phyloP scores from a whole-genome alignment of 805 yeast species.

The Barnettozyma sucrosica region DNA sequence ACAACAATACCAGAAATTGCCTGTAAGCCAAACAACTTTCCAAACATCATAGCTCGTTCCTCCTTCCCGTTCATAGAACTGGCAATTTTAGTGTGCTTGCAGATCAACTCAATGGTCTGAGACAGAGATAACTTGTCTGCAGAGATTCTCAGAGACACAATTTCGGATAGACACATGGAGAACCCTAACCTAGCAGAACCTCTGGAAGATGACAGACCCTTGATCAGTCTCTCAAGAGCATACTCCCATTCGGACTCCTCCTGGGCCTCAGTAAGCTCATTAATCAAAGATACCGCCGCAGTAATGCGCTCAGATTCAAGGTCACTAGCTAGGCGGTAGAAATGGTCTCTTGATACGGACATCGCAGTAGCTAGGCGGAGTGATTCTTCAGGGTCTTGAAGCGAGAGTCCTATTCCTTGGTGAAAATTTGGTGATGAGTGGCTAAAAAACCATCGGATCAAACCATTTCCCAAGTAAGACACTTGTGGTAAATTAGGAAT shows the following conservation, averaged over 20 bases:
- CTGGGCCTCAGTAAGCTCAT: conserved; percentile 44
- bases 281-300: conserved; percentile 62
- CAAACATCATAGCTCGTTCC: conserved; percentile 74
- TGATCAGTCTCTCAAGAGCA: conserved; percentile 70
- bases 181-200: conserved; percentile 85
- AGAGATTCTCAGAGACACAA: conserved; percentile 33
- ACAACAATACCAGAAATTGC: conserved; percentile 46
- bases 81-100: conserved; percentile 32
- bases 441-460: neutral
- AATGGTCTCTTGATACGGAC: conserved; percentile 67
- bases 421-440: neutral
- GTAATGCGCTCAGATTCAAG: conserved; percentile 62
- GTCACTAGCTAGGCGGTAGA: conserved; percentile 73
- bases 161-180: conserved; percentile 79
- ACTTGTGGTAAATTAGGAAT: neutral
- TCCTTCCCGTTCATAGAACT: conserved; percentile 68
- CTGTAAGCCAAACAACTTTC: conserved; percentile 80
- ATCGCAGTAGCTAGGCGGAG: conserved; percentile 18
- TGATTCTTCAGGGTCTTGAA: neutral
- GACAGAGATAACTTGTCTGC: conserved; percentile 33
- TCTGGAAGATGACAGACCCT: conserved; percentile 76
- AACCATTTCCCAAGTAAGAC: neutral
- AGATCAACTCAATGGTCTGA: conserved; percentile 32
- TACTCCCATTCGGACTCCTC: conserved; percentile 67
- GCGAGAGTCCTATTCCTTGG: neutral